Conservation (phyloP, 768 basidiomycete genomes). For the Crucibulum laeve region DNA sequence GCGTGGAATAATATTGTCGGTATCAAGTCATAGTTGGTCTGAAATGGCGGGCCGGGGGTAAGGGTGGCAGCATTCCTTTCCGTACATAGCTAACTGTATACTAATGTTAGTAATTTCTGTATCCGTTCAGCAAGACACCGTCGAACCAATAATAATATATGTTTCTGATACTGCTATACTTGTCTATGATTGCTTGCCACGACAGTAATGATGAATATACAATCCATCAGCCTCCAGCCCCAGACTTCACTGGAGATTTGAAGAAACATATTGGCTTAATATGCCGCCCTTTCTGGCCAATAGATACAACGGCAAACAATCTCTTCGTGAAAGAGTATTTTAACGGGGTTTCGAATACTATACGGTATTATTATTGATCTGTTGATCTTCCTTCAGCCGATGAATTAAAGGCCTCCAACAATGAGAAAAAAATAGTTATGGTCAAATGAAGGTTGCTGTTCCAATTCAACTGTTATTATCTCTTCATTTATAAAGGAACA, state of each 20-base stretch:
- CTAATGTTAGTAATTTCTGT: slow-evolving; percentile 46
- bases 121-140: slow-evolving; percentile 54
- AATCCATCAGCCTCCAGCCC: slow-evolving; percentile 47
- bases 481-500: neutral
- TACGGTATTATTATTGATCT: slow-evolving; percentile 50
- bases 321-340: slow-evolving; percentile 32
- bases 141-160: slow-evolving; percentile 52
- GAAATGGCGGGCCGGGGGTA: slow-evolving; percentile 56
- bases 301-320: slow-evolving; percentile 24
- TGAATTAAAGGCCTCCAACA: slow-evolving; percentile 41
- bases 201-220: slow-evolving; percentile 54
- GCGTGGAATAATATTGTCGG: slow-evolving; percentile 53
- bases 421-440: slow-evolving; percentile 50
- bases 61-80: neutral
- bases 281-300: slow-evolving; percentile 30
- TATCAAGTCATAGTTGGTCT: slow-evolving; percentile 60
- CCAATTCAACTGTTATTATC: neutral
- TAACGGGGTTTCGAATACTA: slow-evolving; percentile 28
- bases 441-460: slow-evolving; percentile 52
- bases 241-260: slow-evolving; percentile 52
- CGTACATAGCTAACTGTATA: neutral
- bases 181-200: slow-evolving; percentile 49
- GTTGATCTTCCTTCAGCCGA: slow-evolving; percentile 54
- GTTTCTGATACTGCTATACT: slow-evolving; percentile 51
- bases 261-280: slow-evolving; percentile 52